Evolutionary conservation across 1,284 basidiomycete species (phyloP).

Genomic region (Papiliotrema flavescens): DNA sequence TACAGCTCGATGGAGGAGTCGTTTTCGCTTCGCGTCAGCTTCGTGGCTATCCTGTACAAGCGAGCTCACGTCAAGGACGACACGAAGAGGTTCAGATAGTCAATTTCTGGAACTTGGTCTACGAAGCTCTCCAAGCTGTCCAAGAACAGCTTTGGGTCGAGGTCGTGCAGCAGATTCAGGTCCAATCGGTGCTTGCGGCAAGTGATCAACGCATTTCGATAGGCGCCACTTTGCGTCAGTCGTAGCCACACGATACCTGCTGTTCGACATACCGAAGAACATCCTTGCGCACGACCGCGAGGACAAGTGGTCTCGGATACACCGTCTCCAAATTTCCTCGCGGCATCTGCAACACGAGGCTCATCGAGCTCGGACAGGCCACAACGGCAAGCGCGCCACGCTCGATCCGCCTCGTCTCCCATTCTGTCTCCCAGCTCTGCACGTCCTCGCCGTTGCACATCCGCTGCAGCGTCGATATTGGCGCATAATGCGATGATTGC

Average conservation of each 20-base stretch:
- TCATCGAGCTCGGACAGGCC: slow-evolving; percentile 81
- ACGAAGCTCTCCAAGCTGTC: slow-evolving; percentile 64
- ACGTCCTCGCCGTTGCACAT: slow-evolving; percentile 31
- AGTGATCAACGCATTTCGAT: slow-evolving; percentile 80
- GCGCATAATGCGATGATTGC: slow-evolving; percentile 76
- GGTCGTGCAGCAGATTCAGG: slow-evolving; percentile 79
- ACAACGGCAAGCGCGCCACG: slow-evolving; percentile 81
- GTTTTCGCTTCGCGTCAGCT: slow-evolving; percentile 15
- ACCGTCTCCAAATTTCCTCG: slow-evolving; percentile 95
- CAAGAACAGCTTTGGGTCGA: slow-evolving; percentile 68
- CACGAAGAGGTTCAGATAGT: slow-evolving; percentile 90
- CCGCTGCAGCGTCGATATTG: slow-evolving; percentile 50
- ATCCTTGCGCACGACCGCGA: slow-evolving; percentile 72
- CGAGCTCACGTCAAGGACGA: slow-evolving; percentile 69
- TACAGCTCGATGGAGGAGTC: slow-evolving; percentile 29
- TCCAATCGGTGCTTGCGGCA: slow-evolving; percentile 94
- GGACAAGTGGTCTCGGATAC: slow-evolving; percentile 84
- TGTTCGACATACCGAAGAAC: slow-evolving; percentile 60
- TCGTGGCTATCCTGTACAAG: too few relatives aligned
- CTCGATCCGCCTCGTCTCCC: slow-evolving; percentile 76
- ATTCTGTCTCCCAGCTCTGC: slow-evolving; percentile 47
- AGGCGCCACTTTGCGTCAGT: slow-evolving; percentile 49
- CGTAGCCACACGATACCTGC: background rate
- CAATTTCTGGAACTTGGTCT: slow-evolving; percentile 80
- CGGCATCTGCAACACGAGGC: slow-evolving; percentile 93